phyloP scores from a whole-genome alignment of 352 stramenopile genomes.

The Phytopythium boreale region DNA sequence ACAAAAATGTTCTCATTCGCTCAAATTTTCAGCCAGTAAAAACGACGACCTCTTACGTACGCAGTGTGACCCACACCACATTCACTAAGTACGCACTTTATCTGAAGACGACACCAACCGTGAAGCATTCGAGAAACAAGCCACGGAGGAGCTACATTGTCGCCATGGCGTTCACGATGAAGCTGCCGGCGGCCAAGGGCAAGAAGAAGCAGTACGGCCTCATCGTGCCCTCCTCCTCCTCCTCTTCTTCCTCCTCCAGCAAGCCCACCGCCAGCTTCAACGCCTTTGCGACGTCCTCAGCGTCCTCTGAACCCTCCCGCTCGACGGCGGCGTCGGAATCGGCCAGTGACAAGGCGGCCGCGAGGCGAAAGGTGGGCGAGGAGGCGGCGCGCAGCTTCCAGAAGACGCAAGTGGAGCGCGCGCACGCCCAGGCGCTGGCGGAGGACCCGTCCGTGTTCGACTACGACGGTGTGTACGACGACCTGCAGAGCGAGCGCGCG shows the following conservation, averaged over 20 bases:
- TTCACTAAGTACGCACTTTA: neutral
- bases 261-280: neutral
- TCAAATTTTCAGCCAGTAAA: neutral
- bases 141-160: neutral
- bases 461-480: slow-evolving; percentile 90
- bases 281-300: neutral
- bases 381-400: slow-evolving; percentile 58
- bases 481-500: slow-evolving; percentile 55
- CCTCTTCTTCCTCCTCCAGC: neutral
- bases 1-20: too few species aligned
- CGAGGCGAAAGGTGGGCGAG: slow-evolving; percentile 28
- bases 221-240: slow-evolving; percentile 19
- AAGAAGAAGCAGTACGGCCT: slow-evolving; percentile 50
- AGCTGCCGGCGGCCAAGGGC: slow-evolving; percentile 39
- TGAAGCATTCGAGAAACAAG: too few species aligned
- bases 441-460: slow-evolving; percentile 88
- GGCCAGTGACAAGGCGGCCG: slow-evolving; percentile 7
- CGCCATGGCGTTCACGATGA: slow-evolving; percentile 65
- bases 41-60: neutral
- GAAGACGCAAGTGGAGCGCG: slow-evolving; percentile 40
- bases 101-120: neutral
- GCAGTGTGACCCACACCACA: neutral
- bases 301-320: neutral
- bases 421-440: slow-evolving; percentile 52
- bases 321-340: neutral